Base-by-base conservation (phyloP, 352 stramenopile genomes). In the Pythium vanterpoolii region DNA sequence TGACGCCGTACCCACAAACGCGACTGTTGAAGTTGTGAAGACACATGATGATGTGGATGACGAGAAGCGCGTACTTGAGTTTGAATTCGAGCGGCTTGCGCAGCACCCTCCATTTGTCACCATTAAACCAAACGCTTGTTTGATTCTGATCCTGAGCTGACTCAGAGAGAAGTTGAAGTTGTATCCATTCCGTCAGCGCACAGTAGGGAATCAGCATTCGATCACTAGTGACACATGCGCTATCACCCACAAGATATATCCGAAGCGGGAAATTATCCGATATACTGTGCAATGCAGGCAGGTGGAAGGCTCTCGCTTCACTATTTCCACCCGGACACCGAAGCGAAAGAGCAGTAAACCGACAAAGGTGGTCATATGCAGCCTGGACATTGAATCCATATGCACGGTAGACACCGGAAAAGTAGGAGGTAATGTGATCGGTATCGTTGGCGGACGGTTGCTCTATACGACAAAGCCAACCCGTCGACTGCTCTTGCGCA, bases 61-160 rank as follows among this genome's bases (percentile, higher is more conserved):
- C 6, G 3, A 16, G 14, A 19, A 24, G 24, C 5, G 26, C 51
- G 36, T 48, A 43, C 18, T 46, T 26, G 7, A 58, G 38, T 26
- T 46, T 48, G 6, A 58, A 34, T 27, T 48, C 16, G 3, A 58
- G 36, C 4, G 51, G 51, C 14, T 10, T 48, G 11, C 19, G 8
- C 11, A 74, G 61, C 0, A 77, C 52, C 13, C 70, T n/a, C 55
- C 63, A 76, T 72, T 76, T 4, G 30, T 56, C 21, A 63, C 55
- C 13, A 72, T n/a, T 8, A 62, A 16, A 53, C n/a, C 60, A 53
- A 76, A 79, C 18, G 65, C 55, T 64, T 76, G 75, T 30, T 80
- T 66, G 43, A 81, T 70, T 19, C 63, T 26, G 48, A 81, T 81
- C 8, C 72, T 26, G 21, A 81, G 36, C 24, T 81, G 72, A 38